Percentiles rank a stretch among this genome's conserved stretches.
phyloP scores from a whole-genome alignment of 225 moss, liverwort and hornwort species.

The Bryoerythrophyllum caledonicum region DNA sequence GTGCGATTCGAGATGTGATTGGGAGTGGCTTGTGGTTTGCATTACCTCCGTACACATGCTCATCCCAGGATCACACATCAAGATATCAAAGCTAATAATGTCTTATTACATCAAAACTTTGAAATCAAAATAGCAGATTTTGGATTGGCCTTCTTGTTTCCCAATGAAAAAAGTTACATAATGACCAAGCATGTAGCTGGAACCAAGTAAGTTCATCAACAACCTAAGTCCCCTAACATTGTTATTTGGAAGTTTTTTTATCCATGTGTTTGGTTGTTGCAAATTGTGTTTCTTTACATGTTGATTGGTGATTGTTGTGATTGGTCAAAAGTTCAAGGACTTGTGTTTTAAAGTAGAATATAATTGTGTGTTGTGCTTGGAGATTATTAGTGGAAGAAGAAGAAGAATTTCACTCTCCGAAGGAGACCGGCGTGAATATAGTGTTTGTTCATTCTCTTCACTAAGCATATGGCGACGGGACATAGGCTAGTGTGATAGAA shows the following conservation, averaged over 20 bases:
- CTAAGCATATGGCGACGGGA: too few relatives aligned
- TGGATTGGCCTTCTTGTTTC: slow-evolving; percentile 22
- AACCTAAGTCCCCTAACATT: too few relatives aligned
- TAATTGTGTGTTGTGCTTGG: slow-evolving; percentile 1
- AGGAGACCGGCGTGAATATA: too few relatives aligned
- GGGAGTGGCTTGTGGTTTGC: slow-evolving; percentile 27
- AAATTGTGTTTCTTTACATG: too few relatives aligned
- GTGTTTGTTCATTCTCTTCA: too few relatives aligned
- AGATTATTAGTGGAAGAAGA: too few relatives aligned
- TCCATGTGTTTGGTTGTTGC: too few relatives aligned
- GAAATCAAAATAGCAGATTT: slow-evolving; percentile 22
- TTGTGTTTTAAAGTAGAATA: background rate
- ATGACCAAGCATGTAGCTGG: slow-evolving; percentile 2
- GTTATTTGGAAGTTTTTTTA: too few relatives aligned
- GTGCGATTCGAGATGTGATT: slow-evolving; percentile 16
- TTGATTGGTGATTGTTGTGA: background rate
- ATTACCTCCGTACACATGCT: slow-evolving; percentile 32
- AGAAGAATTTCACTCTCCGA: too few relatives aligned
- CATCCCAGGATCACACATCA: slow-evolving; percentile 24
- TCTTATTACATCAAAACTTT: slow-evolving; percentile 8
- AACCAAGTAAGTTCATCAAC: slow-evolving; percentile 9
- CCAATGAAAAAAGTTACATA: slow-evolving; percentile 13
- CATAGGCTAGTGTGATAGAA: too few relatives aligned
- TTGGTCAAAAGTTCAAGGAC: too few relatives aligned
- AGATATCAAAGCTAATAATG: slow-evolving; percentile 19